Conservation (phyloP, 371 early-diverging fungal genomes). For the Mortierella sp. region DNA sequence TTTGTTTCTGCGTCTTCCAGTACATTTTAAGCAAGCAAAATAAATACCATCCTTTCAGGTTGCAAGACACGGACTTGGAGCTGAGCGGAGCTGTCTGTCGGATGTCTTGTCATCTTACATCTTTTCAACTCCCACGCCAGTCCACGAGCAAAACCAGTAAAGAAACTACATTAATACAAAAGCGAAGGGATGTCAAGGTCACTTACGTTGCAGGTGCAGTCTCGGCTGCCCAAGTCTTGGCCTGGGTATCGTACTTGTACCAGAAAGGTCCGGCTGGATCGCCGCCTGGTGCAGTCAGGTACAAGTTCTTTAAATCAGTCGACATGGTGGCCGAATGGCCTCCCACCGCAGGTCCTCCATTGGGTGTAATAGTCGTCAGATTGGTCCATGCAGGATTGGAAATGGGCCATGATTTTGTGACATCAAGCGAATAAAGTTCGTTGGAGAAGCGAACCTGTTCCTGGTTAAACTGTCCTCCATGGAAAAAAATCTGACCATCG, state of each 20-base stretch:
- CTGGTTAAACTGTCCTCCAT: conserved; percentile 49
- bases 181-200: background rate
- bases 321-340: conserved; percentile 48
- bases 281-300: conserved; percentile 30
- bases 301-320: conserved; percentile 23
- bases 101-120: background rate
- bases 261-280: conserved; percentile 17
- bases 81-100: background rate
- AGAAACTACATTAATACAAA: conserved; percentile 5
- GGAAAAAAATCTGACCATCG: conserved; percentile 23
- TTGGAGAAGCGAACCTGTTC: conserved; percentile 10
- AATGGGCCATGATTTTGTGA: conserved; percentile 27
- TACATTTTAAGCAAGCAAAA: background rate
- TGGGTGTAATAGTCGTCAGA: conserved; percentile 15
- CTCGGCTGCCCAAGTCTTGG: conserved; percentile 29
- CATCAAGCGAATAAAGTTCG: conserved; percentile 39
- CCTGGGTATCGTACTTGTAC: conserved; percentile 30
- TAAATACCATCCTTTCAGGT: background rate
- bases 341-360: conserved; percentile 14
- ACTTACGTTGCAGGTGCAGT: conserved; percentile 50
- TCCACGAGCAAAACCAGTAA: background rate
- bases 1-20: background rate
- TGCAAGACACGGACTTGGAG: background rate
- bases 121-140: background rate
- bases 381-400: conserved; percentile 45